These are phyloP conservation scores for Penicillium daleae DNA, from an alignment of 495 filamentous ascomycete genomes.

Conservation along the genomic window DNA sequence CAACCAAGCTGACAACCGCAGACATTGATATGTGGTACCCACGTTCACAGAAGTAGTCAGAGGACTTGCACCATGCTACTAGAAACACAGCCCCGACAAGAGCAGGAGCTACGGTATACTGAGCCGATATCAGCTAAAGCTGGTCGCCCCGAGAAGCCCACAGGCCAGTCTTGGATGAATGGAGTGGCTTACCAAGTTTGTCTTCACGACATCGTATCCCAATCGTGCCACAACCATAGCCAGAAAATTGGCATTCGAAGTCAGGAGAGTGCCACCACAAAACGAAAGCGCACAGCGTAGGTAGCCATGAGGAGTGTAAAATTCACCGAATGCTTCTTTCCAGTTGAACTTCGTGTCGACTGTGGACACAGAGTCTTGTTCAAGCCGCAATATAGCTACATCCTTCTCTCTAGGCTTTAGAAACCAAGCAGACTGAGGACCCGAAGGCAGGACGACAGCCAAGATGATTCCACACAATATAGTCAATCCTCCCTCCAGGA, in stretches of 20 bases:
- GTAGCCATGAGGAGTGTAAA: background rate
- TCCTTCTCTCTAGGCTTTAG: background rate
- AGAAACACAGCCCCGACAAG: background rate
- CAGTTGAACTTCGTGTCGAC: background rate
- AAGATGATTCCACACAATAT: background rate
- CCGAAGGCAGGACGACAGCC: background rate
- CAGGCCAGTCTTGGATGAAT: background rate
- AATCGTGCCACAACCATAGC: conserved; percentile 1
- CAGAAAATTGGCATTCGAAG: background rate
- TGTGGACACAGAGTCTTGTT: background rate
- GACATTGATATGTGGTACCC: background rate
- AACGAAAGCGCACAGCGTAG: background rate
- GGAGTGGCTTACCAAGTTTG: background rate
- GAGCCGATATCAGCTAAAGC: background rate
- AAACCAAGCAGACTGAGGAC: background rate
- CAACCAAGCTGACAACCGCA: background rate
- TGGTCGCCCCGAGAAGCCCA: background rate
- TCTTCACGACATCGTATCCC: background rate
- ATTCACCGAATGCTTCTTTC: background rate
- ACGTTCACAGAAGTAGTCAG: background rate
- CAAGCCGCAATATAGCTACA: background rate
- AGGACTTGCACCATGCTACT: background rate
- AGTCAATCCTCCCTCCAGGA: background rate
- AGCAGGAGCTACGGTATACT: background rate
- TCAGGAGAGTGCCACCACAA: background rate